Evolutionary conservation across 768 basidiomycete genomes (phyloP).

Genomic region (Paxillus rubicundulus): DNA sequence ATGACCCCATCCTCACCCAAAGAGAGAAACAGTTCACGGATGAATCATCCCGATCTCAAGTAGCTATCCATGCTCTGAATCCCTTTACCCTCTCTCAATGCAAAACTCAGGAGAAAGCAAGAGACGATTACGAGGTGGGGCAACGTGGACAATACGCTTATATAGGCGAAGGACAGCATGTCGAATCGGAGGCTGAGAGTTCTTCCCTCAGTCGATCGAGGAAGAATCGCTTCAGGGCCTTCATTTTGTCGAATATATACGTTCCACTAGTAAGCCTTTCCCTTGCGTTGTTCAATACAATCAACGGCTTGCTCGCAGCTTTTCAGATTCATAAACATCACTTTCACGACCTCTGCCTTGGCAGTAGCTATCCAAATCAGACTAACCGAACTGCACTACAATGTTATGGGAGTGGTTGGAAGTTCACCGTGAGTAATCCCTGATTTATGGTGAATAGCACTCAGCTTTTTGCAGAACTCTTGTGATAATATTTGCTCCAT

Average conservation of each 20-base stretch:
- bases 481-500: conserved; percentile 81
- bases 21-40: conserved; percentile 18
- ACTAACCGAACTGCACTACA: conserved; percentile 45
- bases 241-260: conserved; percentile 71
- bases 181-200: conserved; percentile 29
- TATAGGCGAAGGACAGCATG: conserved; percentile 19
- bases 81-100: conserved; percentile 55
- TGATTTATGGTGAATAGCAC: background rate
- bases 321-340: conserved; percentile 81
- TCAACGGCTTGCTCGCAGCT: conserved; percentile 43
- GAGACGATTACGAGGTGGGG: conserved; percentile 9
- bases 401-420: conserved; percentile 70
- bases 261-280: conserved; percentile 65
- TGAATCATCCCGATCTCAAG: conserved; percentile 23
- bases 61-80: conserved; percentile 22
- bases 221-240: conserved; percentile 55
- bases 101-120: conserved; percentile 49
- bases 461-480: conserved; percentile 50
- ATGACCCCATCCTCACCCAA: background rate
- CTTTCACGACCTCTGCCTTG: conserved; percentile 76
- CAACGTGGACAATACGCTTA: conserved; percentile 15
- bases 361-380: conserved; percentile 79
- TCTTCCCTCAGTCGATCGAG: conserved; percentile 28
- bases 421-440: conserved; percentile 65
- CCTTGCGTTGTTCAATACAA: background rate